Conservation (phyloP, 2,329 filamentous ascomycete genomes). For the Hysterium pulicare region DNA sequence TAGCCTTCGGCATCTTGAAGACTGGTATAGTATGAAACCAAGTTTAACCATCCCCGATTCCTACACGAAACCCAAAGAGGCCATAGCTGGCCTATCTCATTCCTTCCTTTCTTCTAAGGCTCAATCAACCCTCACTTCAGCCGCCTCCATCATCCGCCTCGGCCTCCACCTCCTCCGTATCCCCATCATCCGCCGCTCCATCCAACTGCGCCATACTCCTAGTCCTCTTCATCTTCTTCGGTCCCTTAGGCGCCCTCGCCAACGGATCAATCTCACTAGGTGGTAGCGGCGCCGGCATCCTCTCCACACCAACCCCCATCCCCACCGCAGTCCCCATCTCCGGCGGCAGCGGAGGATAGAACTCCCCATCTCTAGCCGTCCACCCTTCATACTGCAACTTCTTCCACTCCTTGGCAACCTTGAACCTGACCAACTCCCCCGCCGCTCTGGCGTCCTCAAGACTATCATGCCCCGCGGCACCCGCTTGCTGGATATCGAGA, state of each 20-base stretch:
- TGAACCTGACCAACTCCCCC: conserved; percentile 75
- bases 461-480: conserved; percentile 74
- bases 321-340: no score
- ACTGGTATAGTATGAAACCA: no score
- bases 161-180: conserved; percentile 3
- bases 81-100: no score
- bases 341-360: conserved; percentile 27
- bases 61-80: no score
- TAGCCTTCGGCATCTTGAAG: no score
- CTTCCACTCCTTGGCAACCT: conserved; percentile 68
- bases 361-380: conserved; percentile 38
- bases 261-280: conserved; percentile 13
- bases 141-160: not conserved
- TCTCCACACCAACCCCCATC: no score
- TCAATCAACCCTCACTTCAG: no score
- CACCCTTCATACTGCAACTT: conserved; percentile 65
- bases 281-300: conserved; percentile 9
- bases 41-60: no score
- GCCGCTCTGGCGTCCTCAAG: conserved; percentile 87
- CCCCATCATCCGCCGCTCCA: conserved; percentile 8
- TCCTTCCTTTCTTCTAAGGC: no score
- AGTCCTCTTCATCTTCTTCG: conserved; percentile 22
- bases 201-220: conserved; percentile 3
- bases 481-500: conserved; percentile 74
- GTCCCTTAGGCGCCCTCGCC: not conserved